Base-by-base conservation (phyloP, 2,329 filamentous ascomycete species). In the Fusarium buxicola region DNA sequence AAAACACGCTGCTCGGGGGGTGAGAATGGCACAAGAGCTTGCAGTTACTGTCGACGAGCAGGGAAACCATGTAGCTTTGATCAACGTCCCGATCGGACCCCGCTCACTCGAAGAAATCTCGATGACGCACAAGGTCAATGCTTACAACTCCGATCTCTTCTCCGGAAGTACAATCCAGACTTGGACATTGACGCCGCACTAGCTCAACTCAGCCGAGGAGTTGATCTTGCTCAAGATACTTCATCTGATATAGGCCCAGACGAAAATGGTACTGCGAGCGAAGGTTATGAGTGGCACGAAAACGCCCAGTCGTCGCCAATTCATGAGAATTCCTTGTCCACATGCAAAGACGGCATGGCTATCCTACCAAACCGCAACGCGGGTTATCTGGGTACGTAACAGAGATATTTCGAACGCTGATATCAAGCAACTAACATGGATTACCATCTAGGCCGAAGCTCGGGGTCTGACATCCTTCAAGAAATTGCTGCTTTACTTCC, bases 61-160 rank as follows among this genome's bases (percentile, higher is more conserved):
- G 69, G 71, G 18, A 75, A 75, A 43, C 60, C 60, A 5, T 77
- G 75, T 48, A 69, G 68, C 32, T 76, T 76, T 40, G 70, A 72
- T 34, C 66, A 66, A n/a, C 73, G 72, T 8, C 72, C 73, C 2
- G 62, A 69, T n/a, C 68, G 74, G n/a, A 75, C 75, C 24, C 69
- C 74, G 10, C 54, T 77, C 44, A 77, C 73, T 5, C 62, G 75
- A n/a, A 71, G 72, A 50, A 77, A 77, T 48, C 68, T 77, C 5
- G 73, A 76, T 50, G 67, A 67, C 12, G 71, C 70, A 3, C 72
- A 77, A 56, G 62, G 63, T 21, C 67, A 47, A n/a, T 60, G 72
- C 40, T 47, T 58, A 16, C 66, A 71, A 36, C 66, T 75, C 15
- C 63, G 73, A 49, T 55, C 48, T 4, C 63, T 76, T 24, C 46